Evolutionary conservation across 2,329 filamentous ascomycete species (phyloP).

Genomic region (Ophiocordyceps camponoti-floridani): DNA sequence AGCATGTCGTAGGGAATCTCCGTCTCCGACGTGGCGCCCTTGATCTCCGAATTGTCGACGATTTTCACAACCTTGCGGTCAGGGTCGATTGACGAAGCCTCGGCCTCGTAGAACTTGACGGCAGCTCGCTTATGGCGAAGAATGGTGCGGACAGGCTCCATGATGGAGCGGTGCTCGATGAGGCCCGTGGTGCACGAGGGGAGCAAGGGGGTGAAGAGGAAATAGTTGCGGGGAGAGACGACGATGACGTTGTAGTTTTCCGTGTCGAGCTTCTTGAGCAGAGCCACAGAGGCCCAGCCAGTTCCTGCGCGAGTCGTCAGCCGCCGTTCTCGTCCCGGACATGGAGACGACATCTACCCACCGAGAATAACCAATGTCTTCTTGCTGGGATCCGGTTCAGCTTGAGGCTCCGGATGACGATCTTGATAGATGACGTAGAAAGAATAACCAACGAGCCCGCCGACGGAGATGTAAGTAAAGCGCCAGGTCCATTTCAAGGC

Average conservation of each 20-base stretch:
- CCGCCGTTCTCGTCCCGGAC: constrained; percentile 1
- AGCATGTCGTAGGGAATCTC: constrained; percentile 97
- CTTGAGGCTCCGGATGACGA: constrained; percentile 66
- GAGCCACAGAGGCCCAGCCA: constrained; percentile 87
- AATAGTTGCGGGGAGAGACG: constrained; percentile 97
- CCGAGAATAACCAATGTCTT: constrained; percentile 94
- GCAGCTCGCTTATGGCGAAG: constrained; percentile 83
- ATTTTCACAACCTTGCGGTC: constrained; percentile 79
- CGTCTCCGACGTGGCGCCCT: constrained; percentile 63
- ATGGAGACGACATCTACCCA: constrained; percentile 21
- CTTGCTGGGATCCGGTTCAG: constrained; percentile 66
- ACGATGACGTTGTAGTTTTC: constrained; percentile 98
- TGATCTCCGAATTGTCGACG: constrained; percentile 82
- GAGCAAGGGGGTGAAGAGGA: constrained; percentile 94
- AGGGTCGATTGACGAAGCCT: constrained; percentile 87
- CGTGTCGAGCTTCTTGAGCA: constrained; percentile 96
- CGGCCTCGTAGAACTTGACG: constrained; percentile 95
- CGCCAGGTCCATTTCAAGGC: constrained; percentile 72
- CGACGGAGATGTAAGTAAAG: constrained; percentile 55
- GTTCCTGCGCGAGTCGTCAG: constrained; percentile 43
- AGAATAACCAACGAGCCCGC: constrained; percentile 53
- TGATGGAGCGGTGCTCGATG: constrained; percentile 98
- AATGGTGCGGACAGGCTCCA: constrained; percentile 96
- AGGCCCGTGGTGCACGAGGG: constrained; percentile 94
- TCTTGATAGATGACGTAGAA: constrained; percentile 70